Evolutionary conservation across 2,329 filamentous ascomycete species (phyloP).

Genomic region (Trichoderma breve): DNA sequence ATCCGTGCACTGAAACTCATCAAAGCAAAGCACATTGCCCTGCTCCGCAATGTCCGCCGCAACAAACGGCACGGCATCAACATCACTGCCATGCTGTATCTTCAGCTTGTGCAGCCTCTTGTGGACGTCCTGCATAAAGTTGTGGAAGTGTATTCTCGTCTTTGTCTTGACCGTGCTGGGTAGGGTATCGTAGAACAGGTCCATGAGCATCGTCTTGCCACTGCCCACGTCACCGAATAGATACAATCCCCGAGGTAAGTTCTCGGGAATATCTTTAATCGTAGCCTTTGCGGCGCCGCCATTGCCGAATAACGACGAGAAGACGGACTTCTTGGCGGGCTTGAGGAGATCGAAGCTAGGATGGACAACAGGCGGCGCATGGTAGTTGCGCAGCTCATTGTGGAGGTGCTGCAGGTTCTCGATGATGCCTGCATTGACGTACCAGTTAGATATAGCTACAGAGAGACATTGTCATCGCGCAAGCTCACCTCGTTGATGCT

Average conservation of each 20-base stretch:
- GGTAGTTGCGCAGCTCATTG: slow-evolving; percentile 73
- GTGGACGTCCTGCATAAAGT: slow-evolving; percentile 99
- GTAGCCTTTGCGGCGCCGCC: slow-evolving; percentile 37
- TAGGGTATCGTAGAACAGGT: slow-evolving; percentile 92
- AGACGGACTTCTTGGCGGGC: slow-evolving; percentile 51
- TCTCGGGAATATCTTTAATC: slow-evolving; percentile 60
- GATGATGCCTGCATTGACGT: slow-evolving; percentile 65
- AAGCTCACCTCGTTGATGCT: slow-evolving; percentile 75
- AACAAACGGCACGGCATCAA: slow-evolving; percentile 87
- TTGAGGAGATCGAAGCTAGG: slow-evolving; percentile 72
- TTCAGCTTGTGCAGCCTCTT: slow-evolving; percentile 87
- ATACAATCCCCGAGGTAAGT: slow-evolving; percentile 84
- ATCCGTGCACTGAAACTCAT: slow-evolving; percentile 98
- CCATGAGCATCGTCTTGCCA: slow-evolving; percentile 99
- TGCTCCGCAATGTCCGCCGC: slow-evolving; percentile 89
- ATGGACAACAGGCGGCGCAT: slow-evolving; percentile 69
- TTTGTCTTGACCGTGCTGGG: slow-evolving; percentile 76
- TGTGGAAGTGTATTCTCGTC: slow-evolving; percentile 96
- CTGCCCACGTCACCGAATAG: slow-evolving; percentile 96
- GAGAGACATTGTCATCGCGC: not conserved
- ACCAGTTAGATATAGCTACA: not conserved
- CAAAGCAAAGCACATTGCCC: slow-evolving; percentile 88
- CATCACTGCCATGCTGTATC: slow-evolving; percentile 81
- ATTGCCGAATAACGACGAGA: slow-evolving; percentile 61
- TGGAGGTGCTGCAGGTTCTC: slow-evolving; percentile 86